Percentiles rank a stretch among this genome's conserved stretches.
Conservation (phyloP, 768 basidiomycete species). For the Trametes elegans region DNA sequence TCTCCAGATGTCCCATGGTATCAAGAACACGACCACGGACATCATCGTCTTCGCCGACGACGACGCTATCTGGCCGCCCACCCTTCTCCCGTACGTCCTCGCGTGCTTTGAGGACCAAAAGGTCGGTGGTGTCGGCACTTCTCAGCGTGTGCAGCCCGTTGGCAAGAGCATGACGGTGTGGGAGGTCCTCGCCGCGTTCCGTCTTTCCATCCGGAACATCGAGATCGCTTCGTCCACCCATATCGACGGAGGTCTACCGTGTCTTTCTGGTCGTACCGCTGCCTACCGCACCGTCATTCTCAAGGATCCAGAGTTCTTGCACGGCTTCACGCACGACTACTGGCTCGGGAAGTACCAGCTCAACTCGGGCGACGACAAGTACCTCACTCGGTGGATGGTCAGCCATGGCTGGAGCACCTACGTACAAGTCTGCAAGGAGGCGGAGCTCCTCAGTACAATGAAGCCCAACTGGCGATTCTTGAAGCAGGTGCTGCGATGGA, state of each 20-base stretch:
- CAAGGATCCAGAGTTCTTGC: slow-evolving; percentile 90
- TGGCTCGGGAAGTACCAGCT: slow-evolving; percentile 95
- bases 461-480: slow-evolving; percentile 96
- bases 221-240: slow-evolving; percentile 88
- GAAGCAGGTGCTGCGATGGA: slow-evolving; percentile 93
- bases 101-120: slow-evolving; percentile 95
- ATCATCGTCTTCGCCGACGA: slow-evolving; percentile 96
- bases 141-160: slow-evolving; percentile 81
- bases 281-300: slow-evolving; percentile 93
- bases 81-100: slow-evolving; percentile 82
- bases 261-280: slow-evolving; percentile 89
- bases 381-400: slow-evolving; percentile 95
- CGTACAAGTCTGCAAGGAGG: slow-evolving; percentile 83
- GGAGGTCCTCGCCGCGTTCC: slow-evolving; percentile 94
- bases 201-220: slow-evolving; percentile 90
- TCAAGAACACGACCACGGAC: slow-evolving; percentile 86
- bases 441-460: slow-evolving; percentile 89
- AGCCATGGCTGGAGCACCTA: slow-evolving; percentile 95
- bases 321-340: slow-evolving; percentile 92
- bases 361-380: slow-evolving; percentile 93
- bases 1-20: slow-evolving; percentile 91
- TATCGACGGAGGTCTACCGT: slow-evolving; percentile 90
- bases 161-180: slow-evolving; percentile 85
- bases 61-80: slow-evolving; percentile 94
- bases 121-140: slow-evolving; percentile 89